Percentiles rank a stretch among this genome's conserved stretches.
Conservation (phyloP, 192 early-diverging fungal species). For the Pilaira anomala region DNA sequence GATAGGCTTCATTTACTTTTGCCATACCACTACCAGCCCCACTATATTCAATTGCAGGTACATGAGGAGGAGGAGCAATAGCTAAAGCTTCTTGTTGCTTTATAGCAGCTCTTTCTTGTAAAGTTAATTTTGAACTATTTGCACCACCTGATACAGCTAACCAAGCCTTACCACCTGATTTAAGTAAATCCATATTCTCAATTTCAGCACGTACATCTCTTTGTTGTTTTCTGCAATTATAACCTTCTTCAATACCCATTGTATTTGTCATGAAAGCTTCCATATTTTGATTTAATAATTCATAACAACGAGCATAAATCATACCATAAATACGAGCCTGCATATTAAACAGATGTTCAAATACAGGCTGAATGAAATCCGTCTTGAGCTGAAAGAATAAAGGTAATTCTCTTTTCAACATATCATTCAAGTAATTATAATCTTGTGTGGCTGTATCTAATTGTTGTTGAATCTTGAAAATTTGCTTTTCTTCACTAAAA, state of each 20-base stretch:
- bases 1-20: neutral
- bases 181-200: constrained; percentile 29
- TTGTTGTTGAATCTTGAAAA: constrained; percentile 65
- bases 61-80: neutral
- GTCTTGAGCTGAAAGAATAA: constrained; percentile 67
- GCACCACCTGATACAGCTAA: constrained; percentile 26
- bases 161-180: constrained; percentile 37
- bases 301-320: constrained; percentile 57
- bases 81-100: constrained; percentile 24
- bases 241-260: constrained; percentile 33
- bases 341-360: constrained; percentile 79
- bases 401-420: constrained; percentile 77
- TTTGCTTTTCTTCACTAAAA: constrained; percentile 63
- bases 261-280: constrained; percentile 22
- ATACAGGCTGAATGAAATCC: constrained; percentile 83
- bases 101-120: constrained; percentile 27
- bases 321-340: constrained; percentile 76
- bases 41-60: neutral
- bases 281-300: constrained; percentile 37
- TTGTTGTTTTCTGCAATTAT: constrained; percentile 17
- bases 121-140: constrained; percentile 24
- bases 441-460: constrained; percentile 81
- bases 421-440: constrained; percentile 80
- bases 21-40: neutral
- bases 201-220: constrained; percentile 28